phyloP scores from a whole-genome alignment of 495 filamentous ascomycete genomes.

The Daldinia decipiens region DNA sequence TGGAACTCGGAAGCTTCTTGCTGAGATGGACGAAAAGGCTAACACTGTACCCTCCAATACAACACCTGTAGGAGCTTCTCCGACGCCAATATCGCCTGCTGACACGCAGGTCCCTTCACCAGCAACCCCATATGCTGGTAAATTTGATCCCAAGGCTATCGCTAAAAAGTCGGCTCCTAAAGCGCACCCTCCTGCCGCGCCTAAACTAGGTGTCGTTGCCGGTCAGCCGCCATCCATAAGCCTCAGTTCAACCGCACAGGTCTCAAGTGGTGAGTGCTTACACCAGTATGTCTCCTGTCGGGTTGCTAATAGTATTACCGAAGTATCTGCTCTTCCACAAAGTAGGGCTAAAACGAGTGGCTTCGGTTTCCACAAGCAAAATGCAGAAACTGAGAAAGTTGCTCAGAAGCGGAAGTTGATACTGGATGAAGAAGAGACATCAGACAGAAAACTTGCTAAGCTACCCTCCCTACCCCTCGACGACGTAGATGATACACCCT shows the following conservation, averaged over 20 bases:
- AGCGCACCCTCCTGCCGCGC: constrained; percentile 58
- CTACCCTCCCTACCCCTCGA: constrained; percentile 79
- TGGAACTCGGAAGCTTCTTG: constrained; percentile 72
- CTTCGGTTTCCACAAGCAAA: constrained; percentile 81
- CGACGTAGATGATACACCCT: constrained; percentile 66
- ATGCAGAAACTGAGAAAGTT: constrained; percentile 71
- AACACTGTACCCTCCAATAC: constrained; percentile 64
- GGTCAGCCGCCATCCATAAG: constrained; percentile 36
- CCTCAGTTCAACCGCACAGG: constrained; percentile 33
- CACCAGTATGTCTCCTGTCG: background rate
- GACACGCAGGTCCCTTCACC: constrained; percentile 53
- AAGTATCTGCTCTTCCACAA: constrained; percentile 65
- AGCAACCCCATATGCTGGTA: constrained; percentile 73
- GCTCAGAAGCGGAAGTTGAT: constrained; percentile 77
- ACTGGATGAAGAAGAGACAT: constrained; percentile 87
- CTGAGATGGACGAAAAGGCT: constrained; percentile 80
- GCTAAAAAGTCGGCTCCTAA: constrained; percentile 73
- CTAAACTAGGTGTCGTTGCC: constrained; percentile 54
- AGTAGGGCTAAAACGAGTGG: constrained; percentile 78
- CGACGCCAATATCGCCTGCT: constrained; percentile 55
- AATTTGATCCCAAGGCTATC: constrained; percentile 90
- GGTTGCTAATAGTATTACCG: constrained; percentile 34
- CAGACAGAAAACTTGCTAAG: constrained; percentile 86
- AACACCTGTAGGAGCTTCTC: constrained; percentile 67
- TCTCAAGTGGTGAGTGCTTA: constrained; percentile 41